Evolutionary conservation across 202 grass and related monocot genomes (phyloP).

Genomic region (Alloteropsis angusta): DNA sequence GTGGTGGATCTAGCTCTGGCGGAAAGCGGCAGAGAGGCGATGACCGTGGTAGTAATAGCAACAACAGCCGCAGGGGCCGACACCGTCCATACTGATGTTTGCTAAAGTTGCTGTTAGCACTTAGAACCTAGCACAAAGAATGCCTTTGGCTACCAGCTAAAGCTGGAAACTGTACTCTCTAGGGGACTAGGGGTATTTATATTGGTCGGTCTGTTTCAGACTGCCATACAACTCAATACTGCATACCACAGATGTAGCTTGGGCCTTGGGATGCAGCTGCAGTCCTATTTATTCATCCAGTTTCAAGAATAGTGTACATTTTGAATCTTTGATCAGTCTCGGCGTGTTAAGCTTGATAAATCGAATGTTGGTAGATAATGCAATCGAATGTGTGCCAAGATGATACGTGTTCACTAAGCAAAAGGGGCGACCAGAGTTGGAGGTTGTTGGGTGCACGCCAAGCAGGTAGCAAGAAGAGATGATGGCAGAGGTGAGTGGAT

Average conservation of each 20-base stretch:
- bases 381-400: too few relatives aligned
- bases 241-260: neutral
- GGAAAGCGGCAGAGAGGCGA: constrained; percentile 29
- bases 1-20: constrained; percentile 6
- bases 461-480: too few relatives aligned
- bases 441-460: too few relatives aligned
- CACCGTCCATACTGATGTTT: constrained; percentile 36
- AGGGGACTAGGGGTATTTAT: too few relatives aligned
- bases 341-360: too few relatives aligned
- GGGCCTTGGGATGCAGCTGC: neutral
- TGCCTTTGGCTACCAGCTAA: neutral
- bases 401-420: too few relatives aligned
- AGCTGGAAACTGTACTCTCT: neutral
- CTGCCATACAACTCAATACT: neutral
- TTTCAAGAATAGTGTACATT: neutral
- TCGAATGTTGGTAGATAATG: too few relatives aligned
- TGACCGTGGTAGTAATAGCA: neutral
- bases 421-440: too few relatives aligned
- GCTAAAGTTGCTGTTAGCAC: neutral
- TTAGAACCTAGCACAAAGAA: neutral
- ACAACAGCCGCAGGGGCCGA: constrained; percentile 26
- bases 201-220: neutral
- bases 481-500: too few relatives aligned
- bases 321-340: too few relatives aligned
- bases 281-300: neutral